Base-by-base conservation (phyloP, 345 rosid genomes). In the Stellera chamaejasme region DNA sequence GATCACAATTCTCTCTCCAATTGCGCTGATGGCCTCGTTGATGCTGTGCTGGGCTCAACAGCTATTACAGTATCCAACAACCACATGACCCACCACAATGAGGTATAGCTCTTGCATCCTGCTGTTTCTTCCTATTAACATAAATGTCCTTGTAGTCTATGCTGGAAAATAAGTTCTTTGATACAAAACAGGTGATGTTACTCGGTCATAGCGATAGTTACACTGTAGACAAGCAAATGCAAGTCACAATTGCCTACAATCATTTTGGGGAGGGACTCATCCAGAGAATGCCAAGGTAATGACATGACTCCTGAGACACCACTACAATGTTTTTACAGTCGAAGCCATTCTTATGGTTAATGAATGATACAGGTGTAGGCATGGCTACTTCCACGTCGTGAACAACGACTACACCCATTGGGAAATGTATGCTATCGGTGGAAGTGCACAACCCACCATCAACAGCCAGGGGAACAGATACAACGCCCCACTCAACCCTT, bases 381-480 rank as follows among this genome's bases (percentile, higher is more conserved):
- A 87, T 59, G 97, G 97, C 2, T 90, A 87, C 39, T 90, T 90
- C 83, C 97, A 90, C 65, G 96, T 90, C 64, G 95, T 90, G 55
- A 90, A 90, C 83, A 90, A 90, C 54, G 97, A 90, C 73, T 90
- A 90, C 76, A 90, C 96, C 55, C 97, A 90, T 71, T 90, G 97
- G 97, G 93, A 84, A 66, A 90, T 90, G 97, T 90, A 90, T 52
- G 97, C 97, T 57, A 90, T 90, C 63, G 97, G 97, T 61, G 97
- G 97, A 64, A 87, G 97, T 68, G 97, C 96, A 46, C 61, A 62
- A 13, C 96, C 97, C 57, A 90, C 97, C 63, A 90, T 87, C 66
- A 90, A 87, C 82, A 90, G 97, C 65, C 97, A 90, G 77, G 97
- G 91, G 32, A 90, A 90, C 76, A 70, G 97, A 78, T 90, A 87